Percentiles rank a stretch among this genome's conserved stretches.
phyloP scores from a whole-genome alignment of 805 yeast genomes.

The Lachancea sp. region DNA sequence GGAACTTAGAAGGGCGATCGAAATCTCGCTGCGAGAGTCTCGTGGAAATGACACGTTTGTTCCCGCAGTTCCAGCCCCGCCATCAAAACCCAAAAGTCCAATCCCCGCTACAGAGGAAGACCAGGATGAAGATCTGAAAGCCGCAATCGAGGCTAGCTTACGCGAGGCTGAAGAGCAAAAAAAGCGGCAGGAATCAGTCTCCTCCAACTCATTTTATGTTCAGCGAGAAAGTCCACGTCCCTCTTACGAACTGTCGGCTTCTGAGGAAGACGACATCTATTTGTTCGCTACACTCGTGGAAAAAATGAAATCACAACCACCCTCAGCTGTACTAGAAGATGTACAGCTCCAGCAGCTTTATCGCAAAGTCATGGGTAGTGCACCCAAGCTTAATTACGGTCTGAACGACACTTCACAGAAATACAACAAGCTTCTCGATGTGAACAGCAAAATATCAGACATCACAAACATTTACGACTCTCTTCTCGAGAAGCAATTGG shows the following conservation, averaged over 20 bases:
- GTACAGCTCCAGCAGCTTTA: conserved; percentile 38
- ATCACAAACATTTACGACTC: conserved; percentile 72
- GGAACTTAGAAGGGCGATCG: conserved; percentile 71
- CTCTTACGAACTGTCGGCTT: conserved; percentile 39
- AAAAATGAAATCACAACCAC: conserved; percentile 42
- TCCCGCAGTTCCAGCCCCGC: conserved; percentile 14
- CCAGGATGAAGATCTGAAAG: conserved; percentile 82
- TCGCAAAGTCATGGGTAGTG: conserved; percentile 49
- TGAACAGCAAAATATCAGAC: conserved; percentile 73
- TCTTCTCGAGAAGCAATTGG: conserved; percentile 53
- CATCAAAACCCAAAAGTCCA: conserved; percentile 2
- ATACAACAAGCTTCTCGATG: conserved; percentile 59
- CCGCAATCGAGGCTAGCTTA: conserved; percentile 90
- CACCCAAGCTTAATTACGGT: conserved; percentile 63
- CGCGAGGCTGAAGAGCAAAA: conserved; percentile 51
- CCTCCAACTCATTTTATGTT: not conserved
- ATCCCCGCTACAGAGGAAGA: conserved; percentile 37
- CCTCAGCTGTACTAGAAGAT: conserved; percentile 34
- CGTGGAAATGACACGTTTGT: conserved; percentile 28
- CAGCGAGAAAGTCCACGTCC: conserved; percentile 11
- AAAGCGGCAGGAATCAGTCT: conserved; percentile 20
- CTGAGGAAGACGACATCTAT: conserved; percentile 65
- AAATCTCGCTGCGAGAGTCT: conserved; percentile 62
- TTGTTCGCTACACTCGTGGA: conserved; percentile 64
- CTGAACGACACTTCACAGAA: conserved; percentile 51